Base-by-base conservation (phyloP, 2,329 filamentous ascomycete genomes). In the Phialocephala sp. region DNA sequence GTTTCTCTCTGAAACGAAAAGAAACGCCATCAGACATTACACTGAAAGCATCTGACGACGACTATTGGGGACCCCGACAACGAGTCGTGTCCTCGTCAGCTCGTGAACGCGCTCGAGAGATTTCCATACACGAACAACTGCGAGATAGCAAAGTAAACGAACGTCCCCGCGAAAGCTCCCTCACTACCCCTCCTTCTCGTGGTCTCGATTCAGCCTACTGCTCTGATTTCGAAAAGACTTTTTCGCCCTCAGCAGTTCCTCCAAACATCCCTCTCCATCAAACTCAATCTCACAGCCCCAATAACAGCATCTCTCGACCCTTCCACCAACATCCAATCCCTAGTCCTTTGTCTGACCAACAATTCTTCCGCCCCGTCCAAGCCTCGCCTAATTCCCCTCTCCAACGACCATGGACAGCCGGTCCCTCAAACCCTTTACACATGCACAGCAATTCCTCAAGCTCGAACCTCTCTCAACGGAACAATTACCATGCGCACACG, bases 311-410 rank as follows among this genome's bases (percentile, higher is more conserved):
- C 54, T 64, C 66, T 37, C 61, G 54, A 24, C 37, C 60, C 35
- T 50, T 71, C 2, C 62, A 59, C 5, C 60, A 66, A 43, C 68
- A 70, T 32, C 68, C 69, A 62, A 59, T 73, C 2, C 68, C 72
- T 1, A 73, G 72, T 3, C 84, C 84, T 2, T 78, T 79, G 20
- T 85, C 83, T 0, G 84, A 87, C 22, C 79, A 70, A 61, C 87
- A 89, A 68, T 84, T 81, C 69, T 89, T 88, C 76, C 84, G 83
- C 12, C 87, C 87, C 0, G 87, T 89, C 1, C 83, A 84, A 54
- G 87, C 87, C 15, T 88, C 84, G 54, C 87, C 87, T 3, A 84
- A 89, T 70, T 89, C 87, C 5, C 87, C 87, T 14, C 77, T 89
- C 1, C 87, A 89, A 68, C 65, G 75, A 24, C 75, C 75, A 9